phyloP scores from a whole-genome alignment of 257 asterid genomes.

The Eucommia ulmoides region DNA sequence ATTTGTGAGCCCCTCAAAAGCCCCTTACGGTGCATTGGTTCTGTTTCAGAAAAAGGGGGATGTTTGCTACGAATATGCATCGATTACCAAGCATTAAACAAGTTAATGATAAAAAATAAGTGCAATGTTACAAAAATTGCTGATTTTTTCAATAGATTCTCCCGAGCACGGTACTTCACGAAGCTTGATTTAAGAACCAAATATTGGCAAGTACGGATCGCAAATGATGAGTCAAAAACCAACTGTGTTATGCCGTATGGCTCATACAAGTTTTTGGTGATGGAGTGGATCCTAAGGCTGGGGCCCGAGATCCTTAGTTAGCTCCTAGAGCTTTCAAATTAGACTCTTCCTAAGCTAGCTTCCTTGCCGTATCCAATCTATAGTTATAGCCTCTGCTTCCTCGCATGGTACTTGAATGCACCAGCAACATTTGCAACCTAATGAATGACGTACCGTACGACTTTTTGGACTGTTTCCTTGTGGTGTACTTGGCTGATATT shows the following conservation, averaged over 20 bases:
- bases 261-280: neutral
- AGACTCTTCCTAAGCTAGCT: too few relatives aligned
- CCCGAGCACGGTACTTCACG: neutral
- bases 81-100: neutral
- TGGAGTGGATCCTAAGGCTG: too few relatives aligned
- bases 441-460: neutral
- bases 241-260: neutral
- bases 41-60: neutral
- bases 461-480: neutral
- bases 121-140: neutral
- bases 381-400: too few relatives aligned
- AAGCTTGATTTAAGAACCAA: neutral
- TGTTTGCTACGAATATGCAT: neutral
- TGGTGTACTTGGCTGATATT: neutral
- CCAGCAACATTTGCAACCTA: neutral
- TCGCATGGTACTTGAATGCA: neutral
- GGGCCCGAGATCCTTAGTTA: too few relatives aligned
- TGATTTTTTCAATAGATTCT: neutral
- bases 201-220: neutral
- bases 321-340: too few relatives aligned
- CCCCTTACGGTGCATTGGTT: neutral
- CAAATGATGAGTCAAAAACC: neutral
- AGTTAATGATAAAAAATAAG: neutral
- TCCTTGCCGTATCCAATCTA: too few relatives aligned
- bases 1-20: neutral